These are phyloP conservation scores for Thraustotheca clavata DNA, from an alignment of 352 stramenopile species.

Conservation along the genomic window DNA sequence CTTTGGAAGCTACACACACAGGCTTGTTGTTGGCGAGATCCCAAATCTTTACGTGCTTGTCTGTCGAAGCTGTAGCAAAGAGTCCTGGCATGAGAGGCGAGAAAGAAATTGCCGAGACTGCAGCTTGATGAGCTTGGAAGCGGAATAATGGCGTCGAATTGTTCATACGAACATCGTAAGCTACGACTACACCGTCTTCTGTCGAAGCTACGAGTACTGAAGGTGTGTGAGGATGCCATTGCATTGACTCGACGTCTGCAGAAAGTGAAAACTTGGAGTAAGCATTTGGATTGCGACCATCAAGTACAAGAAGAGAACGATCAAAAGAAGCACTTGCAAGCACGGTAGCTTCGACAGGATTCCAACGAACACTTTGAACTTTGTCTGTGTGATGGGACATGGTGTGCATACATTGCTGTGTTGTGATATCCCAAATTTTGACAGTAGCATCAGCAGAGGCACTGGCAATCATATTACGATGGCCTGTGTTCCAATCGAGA, in stretches of 20 bases:
- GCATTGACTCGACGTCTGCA: conserved; percentile 86
- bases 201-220: conserved; percentile 90
- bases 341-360: conserved; percentile 94
- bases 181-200: conserved; percentile 92
- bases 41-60: conserved; percentile 98
- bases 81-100: conserved; percentile 85
- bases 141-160: conserved; percentile 87
- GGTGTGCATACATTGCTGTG: conserved; percentile 90
- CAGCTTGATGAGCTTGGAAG: conserved; percentile 86
- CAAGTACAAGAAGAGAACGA: conserved; percentile 89
- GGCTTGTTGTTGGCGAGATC: conserved; percentile 75
- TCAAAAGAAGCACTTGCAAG: conserved; percentile 95
- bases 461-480: conserved; percentile 96
- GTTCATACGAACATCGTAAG: conserved; percentile 95
- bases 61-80: conserved; percentile 92
- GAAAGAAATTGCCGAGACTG: conserved; percentile 81
- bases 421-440: conserved; percentile 94
- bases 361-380: conserved; percentile 95
- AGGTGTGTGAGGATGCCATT: conserved; percentile 90
- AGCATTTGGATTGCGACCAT: conserved; percentile 80
- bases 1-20: conserved; percentile 81
- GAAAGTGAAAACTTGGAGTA: conserved; percentile 77
- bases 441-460: conserved; percentile 96
- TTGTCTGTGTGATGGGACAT: conserved; percentile 98
- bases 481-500: conserved; percentile 96